Percentiles rank a stretch among this genome's conserved stretches.
Evolutionary conservation across 306 rosid genomes (phyloP).

Genomic region (Dalbergia cultrata): DNA sequence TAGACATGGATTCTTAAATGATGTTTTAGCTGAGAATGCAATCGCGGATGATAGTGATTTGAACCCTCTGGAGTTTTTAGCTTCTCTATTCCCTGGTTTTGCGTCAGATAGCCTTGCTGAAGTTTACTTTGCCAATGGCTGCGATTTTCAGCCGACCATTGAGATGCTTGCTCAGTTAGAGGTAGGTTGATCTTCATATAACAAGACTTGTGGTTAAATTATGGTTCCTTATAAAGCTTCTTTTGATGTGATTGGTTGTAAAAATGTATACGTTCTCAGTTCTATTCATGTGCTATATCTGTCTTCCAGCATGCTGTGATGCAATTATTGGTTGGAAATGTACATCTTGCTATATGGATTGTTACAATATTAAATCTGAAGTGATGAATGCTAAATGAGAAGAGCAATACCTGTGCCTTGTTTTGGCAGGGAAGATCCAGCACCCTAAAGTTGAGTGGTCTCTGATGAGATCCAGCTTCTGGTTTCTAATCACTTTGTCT

Average conservation of each 20-base stretch:
- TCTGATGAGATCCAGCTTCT: constrained; percentile 46
- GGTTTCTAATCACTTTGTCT: constrained; percentile 40
- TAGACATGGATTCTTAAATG: constrained; percentile 63
- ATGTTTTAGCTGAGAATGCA: constrained; percentile 63
- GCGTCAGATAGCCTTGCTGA: constrained; percentile 80
- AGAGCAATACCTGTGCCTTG: constrained; percentile 51
- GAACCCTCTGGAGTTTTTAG: constrained; percentile 76
- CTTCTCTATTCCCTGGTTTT: constrained; percentile 82
- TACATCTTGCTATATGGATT: constrained; percentile 4
- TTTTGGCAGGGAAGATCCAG: constrained; percentile 60
- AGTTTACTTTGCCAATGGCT: constrained; percentile 75
- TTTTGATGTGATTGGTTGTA: neutral
- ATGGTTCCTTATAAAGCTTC: constrained; percentile 24
- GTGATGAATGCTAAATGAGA: constrained; percentile 47
- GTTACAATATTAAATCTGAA: constrained; percentile 23
- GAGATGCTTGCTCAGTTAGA: constrained; percentile 85
- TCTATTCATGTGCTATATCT: constrained; percentile 20
- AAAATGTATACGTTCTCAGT: constrained; percentile 7
- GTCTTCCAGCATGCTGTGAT: neutral
- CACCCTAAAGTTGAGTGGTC: constrained; percentile 51
- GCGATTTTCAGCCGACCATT: constrained; percentile 71
- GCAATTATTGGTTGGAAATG: constrained; percentile 6
- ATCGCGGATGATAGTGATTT: constrained; percentile 58
- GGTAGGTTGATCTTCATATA: constrained; percentile 54
- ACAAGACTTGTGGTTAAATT: neutral